Evolutionary conservation across 768 basidiomycete species (phyloP), one percentile per base, ranked within the genome.

Genomic region (Leccinum variicolor): DNA sequence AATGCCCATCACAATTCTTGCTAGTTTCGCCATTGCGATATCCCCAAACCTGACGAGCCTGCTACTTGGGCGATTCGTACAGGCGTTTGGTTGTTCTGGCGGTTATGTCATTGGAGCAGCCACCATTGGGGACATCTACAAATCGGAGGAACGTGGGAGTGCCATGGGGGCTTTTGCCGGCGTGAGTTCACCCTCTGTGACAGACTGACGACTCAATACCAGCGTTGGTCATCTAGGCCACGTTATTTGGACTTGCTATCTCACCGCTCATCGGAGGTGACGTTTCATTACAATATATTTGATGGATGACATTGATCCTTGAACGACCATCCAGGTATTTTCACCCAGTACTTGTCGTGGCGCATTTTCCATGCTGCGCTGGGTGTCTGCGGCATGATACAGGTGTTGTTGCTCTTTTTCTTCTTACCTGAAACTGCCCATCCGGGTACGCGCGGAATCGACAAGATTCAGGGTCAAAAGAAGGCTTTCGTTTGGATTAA

Each of bases 341-440:
- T 78, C 0, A 77, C 86, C 0, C 74, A 85, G 54, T 86, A 86
- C 60, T 77, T 76, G 29, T 88, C 87, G 0, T 90, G 89, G 87
- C 79, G 88, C 0, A 59, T 76, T 3, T 80, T 86, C 69, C 86
- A 90, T 64, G 65, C 71, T 7, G 63, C 64, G 0, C 57, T 90
- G 1, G 80, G 78, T 3, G 39, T 75, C 0, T 67, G 73, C 33
- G 80, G 79, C 2, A 34, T 80, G 0, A 14, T 77, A 0, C 72
- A 75, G 2, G 73, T 81, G 33, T 9, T 78, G 6, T 58, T 73
- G 4, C 74, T 87, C 31, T 50, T 65, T 1, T 43, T 79, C 3
- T 77, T 76, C 50, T 77, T 87, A 17, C 87, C 86, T 0, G 88
- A 90, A 64, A 89, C 87, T 1, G 82, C 79, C 53, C 84, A 86